Conservation (phyloP, 306 rosid species). For the Sophora flavescens region DNA sequence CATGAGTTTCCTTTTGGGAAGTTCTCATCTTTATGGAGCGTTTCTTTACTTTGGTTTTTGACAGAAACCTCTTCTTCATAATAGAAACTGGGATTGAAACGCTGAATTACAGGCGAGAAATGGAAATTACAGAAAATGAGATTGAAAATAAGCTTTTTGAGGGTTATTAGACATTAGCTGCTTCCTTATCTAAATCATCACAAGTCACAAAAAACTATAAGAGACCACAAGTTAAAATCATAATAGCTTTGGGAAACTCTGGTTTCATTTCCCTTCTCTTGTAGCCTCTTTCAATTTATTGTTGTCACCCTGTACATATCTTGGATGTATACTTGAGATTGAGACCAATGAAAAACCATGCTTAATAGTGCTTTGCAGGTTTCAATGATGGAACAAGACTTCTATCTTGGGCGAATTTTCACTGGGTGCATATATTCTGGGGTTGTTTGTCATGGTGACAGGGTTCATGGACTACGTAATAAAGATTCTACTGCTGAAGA, state of each 20-base stretch:
- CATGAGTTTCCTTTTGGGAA: conserved; percentile 39
- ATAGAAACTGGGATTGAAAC: neutral
- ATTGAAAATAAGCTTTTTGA: neutral
- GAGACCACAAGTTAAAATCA: neutral
- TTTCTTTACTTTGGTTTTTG: conserved; percentile 17
- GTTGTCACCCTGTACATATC: neutral
- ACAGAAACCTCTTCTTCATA: neutral
- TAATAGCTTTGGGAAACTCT: conserved; percentile 24
- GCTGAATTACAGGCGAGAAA: neutral
- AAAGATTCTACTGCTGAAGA: conserved; percentile 81
- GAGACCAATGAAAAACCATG: conserved; percentile 51
- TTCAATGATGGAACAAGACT: conserved; percentile 97
- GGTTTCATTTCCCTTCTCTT: conserved; percentile 39
- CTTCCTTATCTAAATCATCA: conserved; percentile 18
- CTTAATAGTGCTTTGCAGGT: conserved; percentile 74
- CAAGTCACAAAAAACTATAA: conserved; percentile 20
- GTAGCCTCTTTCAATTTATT: conserved; percentile 5
- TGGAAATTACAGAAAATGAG: neutral
- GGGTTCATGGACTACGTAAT: conserved; percentile 82
- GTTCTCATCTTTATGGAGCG: conserved; percentile 29
- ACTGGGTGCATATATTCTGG: conserved; percentile 91
- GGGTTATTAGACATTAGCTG: neutral
- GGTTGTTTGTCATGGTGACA: conserved; percentile 81
- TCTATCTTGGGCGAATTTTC: conserved; percentile 91
- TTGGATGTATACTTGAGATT: conserved; percentile 45